Conservation (phyloP, 2,329 filamentous ascomycete species). For the Blastomyces silverae region DNA sequence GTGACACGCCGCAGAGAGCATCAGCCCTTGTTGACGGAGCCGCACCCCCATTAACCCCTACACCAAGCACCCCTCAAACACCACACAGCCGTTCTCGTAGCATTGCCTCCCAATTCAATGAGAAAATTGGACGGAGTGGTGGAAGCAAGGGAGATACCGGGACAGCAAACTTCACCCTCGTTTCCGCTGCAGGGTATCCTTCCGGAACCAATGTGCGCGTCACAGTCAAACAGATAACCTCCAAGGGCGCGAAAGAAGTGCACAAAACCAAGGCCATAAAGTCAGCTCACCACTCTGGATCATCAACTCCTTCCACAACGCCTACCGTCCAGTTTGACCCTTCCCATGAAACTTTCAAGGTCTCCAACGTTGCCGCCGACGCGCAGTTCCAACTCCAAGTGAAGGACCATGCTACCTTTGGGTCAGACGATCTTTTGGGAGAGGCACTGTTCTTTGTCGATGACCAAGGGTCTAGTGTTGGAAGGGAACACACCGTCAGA, state of each 20-base stretch:
- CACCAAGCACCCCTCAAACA: conserved; percentile 26
- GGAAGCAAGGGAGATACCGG: conserved; percentile 57
- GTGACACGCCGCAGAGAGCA: conserved; percentile 38
- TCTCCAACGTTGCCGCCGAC: conserved; percentile 66
- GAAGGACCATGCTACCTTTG: conserved; percentile 78
- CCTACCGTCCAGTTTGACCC: conserved; percentile 57
- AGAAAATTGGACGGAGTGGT: conserved; percentile 45
- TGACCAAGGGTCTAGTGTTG: conserved; percentile 59
- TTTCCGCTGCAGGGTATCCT: conserved; percentile 73
- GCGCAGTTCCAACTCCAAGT: conserved; percentile 79
- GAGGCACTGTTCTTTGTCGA: conserved; percentile 89
- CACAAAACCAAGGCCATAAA: conserved; percentile 93
- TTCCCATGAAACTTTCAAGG: conserved; percentile 65
- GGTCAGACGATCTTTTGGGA: conserved; percentile 74
- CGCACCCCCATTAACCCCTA: conserved; percentile 19
- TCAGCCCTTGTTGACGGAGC: conserved; percentile 34
- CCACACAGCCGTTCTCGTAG: conserved; percentile 46
- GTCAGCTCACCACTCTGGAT: conserved; percentile 40
- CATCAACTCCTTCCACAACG: conserved; percentile 12
- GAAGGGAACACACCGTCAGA: conserved; percentile 63
- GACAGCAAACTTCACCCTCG: conserved; percentile 69
- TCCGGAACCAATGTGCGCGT: conserved; percentile 72
- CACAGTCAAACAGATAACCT: conserved; percentile 57
- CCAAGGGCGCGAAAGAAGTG: conserved; percentile 66
- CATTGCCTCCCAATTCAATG: conserved; percentile 45